Conservation (phyloP, 441 rosid genomes). For the Erysimum cheiri region DNA sequence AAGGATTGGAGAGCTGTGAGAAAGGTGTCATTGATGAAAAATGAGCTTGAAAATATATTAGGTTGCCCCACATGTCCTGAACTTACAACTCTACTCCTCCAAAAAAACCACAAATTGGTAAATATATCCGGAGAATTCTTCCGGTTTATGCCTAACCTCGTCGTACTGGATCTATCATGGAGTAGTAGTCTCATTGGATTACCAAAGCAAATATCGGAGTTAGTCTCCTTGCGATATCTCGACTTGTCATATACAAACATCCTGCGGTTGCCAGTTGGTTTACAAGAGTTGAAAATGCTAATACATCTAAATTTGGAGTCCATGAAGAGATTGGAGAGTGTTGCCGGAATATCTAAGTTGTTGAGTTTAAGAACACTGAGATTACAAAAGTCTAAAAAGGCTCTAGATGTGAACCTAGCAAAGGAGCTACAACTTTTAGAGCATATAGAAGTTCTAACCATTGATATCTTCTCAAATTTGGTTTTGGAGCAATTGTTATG, state of each 20-base stretch:
- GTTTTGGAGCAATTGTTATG: slow-evolving; percentile 29
- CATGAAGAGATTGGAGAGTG: slow-evolving; percentile 30
- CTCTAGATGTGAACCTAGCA: background rate
- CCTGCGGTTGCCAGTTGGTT: slow-evolving; percentile 33
- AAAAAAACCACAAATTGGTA: slow-evolving; percentile 1
- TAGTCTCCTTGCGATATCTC: slow-evolving; percentile 32
- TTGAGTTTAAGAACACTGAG: slow-evolving; percentile 29
- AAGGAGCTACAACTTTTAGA: slow-evolving; percentile 40
- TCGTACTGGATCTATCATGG: slow-evolving; percentile 37
- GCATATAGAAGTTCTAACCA: slow-evolving; percentile 30
- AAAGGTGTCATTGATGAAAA: background rate
- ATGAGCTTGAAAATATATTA: background rate
- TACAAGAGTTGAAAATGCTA: slow-evolving; percentile 36
- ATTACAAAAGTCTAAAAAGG: slow-evolving; percentile 27
- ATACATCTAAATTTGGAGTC: slow-evolving; percentile 43
- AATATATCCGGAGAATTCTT: slow-evolving; percentile 29
- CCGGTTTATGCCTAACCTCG: slow-evolving; percentile 36
- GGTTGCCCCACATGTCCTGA: background rate
- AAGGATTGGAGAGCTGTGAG: slow-evolving; percentile 35
- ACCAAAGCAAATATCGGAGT: slow-evolving; percentile 16
- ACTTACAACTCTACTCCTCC: slow-evolving; percentile 9
- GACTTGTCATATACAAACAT: slow-evolving; percentile 26
- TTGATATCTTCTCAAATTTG: slow-evolving; percentile 21
- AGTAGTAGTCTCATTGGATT: background rate
- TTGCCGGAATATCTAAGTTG: slow-evolving; percentile 32